These are phyloP conservation scores for Byssochlamys sp. DNA, from an alignment of 2,329 filamentous ascomycete species.

Conservation along the genomic window DNA sequence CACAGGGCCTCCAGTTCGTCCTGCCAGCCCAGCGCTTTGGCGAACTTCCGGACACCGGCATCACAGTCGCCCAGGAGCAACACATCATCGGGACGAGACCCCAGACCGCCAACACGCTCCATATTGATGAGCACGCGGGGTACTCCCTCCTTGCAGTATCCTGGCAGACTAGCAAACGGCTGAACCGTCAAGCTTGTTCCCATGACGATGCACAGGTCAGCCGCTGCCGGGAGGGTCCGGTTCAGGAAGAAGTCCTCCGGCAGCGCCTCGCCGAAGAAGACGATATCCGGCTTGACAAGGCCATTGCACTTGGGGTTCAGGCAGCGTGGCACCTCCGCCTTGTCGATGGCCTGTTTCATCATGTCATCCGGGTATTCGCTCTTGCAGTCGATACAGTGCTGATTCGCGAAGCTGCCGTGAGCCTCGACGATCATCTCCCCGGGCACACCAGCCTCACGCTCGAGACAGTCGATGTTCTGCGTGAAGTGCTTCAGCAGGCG, in stretches of 20 bases:
- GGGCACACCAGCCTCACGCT: slow-evolving; percentile 76
- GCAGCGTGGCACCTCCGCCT: slow-evolving; percentile 63
- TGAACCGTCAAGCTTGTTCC: slow-evolving; percentile 82
- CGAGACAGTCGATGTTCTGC: slow-evolving; percentile 94
- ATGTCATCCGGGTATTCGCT: slow-evolving; percentile 58
- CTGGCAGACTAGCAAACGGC: slow-evolving; percentile 75
- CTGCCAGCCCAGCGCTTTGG: slow-evolving; percentile 71
- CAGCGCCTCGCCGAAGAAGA: slow-evolving; percentile 77
- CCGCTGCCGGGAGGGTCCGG: slow-evolving; percentile 45
- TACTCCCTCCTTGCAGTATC: slow-evolving; percentile 49
- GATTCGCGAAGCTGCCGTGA: slow-evolving; percentile 85
- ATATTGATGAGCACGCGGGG: slow-evolving; percentile 82
- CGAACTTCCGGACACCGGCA: slow-evolving; percentile 65
- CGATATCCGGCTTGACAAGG: slow-evolving; percentile 85
- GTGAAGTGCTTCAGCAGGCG: slow-evolving; percentile 81
- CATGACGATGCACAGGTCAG: slow-evolving; percentile 74
- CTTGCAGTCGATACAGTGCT: slow-evolving; percentile 85
- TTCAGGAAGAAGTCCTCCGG: slow-evolving; percentile 57
- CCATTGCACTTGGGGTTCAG: slow-evolving; percentile 54
- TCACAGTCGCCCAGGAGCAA: slow-evolving; percentile 76
- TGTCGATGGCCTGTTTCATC: slow-evolving; percentile 62
- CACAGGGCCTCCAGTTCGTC: slow-evolving; percentile 72
- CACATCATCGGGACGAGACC: slow-evolving; percentile 72
- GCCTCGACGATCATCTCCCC: slow-evolving; percentile 77
- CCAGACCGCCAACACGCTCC: slow-evolving; percentile 71